phyloP scores from a whole-genome alignment of 2,329 filamentous ascomycete species.

The Cryphonectria nitschkei region DNA sequence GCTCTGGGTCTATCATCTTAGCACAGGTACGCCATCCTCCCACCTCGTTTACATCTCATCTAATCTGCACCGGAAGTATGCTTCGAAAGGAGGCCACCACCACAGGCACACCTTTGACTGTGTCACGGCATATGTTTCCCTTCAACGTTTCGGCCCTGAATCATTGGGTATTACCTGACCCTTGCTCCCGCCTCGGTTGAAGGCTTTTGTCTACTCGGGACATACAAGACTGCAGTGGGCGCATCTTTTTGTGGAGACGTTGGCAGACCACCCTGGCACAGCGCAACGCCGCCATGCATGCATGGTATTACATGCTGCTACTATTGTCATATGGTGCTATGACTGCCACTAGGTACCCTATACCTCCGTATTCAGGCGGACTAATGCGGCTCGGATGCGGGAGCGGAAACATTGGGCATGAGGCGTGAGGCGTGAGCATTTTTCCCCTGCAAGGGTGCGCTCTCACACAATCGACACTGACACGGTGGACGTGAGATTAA shows the following conservation, averaged over 20 bases:
- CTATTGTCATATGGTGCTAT: not conserved
- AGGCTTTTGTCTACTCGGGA: not conserved
- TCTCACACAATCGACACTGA: not conserved
- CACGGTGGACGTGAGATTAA: not conserved
- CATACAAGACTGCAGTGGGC: not conserved
- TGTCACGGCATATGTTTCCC: not conserved
- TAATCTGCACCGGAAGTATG: not conserved
- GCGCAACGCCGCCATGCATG: not conserved
- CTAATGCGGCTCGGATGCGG: slow-evolving; percentile 2
- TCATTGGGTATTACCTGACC: not conserved
- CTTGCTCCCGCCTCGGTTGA: not conserved
- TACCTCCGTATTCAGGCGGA: not conserved
- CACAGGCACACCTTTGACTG: not conserved
- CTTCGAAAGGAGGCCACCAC: not conserved
- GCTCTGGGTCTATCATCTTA: not conserved
- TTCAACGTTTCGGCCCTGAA: not conserved
- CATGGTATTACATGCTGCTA: not conserved
- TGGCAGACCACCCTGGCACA: not conserved
- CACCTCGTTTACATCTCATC: not conserved
- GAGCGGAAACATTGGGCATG: not conserved
- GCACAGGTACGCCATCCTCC: not conserved
- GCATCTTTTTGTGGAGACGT: not conserved
- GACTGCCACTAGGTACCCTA: not conserved
- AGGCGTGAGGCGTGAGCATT: not conserved
- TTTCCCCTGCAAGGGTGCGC: not conserved